Conservation (phyloP, 2,329 filamentous ascomycete genomes). For the Cladophialophora chaetospira region DNA sequence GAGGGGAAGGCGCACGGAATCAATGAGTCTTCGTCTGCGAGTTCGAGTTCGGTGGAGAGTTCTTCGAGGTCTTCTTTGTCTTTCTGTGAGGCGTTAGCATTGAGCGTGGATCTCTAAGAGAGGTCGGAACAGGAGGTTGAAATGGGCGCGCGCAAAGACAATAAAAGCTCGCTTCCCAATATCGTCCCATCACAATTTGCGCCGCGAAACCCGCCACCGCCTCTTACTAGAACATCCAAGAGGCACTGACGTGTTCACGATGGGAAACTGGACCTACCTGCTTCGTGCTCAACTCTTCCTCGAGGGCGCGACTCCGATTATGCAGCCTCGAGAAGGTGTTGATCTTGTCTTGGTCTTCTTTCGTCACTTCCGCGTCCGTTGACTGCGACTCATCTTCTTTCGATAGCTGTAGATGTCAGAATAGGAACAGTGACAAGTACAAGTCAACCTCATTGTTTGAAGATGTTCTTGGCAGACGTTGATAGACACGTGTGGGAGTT, state of each 20-base stretch:
- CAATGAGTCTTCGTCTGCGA: constrained; percentile 88
- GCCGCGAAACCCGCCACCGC: too few relatives aligned
- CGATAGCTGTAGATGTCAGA: constrained; percentile 65
- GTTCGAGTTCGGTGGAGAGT: constrained; percentile 83
- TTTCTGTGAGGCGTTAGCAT: constrained; percentile 64
- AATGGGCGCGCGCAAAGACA: background rate
- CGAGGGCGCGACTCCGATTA: constrained; percentile 75
- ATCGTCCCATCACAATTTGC: background rate
- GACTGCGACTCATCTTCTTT: constrained; percentile 84
- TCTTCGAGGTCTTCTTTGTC: constrained; percentile 98
- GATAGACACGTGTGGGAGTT: too few relatives aligned
- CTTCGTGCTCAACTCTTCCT: constrained; percentile 79
- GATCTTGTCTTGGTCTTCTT: constrained; percentile 98
- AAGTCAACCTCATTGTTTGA: background rate
- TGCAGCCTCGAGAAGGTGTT: constrained; percentile 96
- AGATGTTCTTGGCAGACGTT: background rate
- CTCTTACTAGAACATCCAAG: too few relatives aligned
- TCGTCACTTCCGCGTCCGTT: constrained; percentile 85
- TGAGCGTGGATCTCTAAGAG: background rate
- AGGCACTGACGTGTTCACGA: too few relatives aligned
- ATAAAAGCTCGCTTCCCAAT: background rate
- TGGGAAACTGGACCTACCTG: too few relatives aligned
- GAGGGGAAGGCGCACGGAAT: constrained; percentile 69
- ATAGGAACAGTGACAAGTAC: background rate
- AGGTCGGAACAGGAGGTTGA: background rate